phyloP scores from a whole-genome alignment of 2,329 filamentous ascomycete genomes.

The Myotisia sp. region DNA sequence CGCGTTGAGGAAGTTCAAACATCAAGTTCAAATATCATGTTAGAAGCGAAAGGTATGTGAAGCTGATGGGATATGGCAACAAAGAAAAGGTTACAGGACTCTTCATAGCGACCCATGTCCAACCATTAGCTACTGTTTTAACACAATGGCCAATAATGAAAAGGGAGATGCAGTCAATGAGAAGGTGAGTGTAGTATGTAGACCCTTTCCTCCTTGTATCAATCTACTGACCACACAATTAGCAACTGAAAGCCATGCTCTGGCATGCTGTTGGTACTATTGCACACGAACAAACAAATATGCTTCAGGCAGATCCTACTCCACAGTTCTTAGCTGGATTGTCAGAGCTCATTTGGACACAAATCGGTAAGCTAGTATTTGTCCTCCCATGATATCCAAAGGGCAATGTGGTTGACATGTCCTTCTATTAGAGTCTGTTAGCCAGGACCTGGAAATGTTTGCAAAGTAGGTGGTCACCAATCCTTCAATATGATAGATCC shows the following conservation, averaged over 20 bases:
- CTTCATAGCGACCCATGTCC: no score
- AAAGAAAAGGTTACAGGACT: no score
- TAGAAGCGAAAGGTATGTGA: no score
- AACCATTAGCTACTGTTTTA: no score
- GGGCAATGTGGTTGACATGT: neutral
- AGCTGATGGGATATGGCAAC: no score
- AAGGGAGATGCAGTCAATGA: neutral
- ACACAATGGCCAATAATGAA: neutral
- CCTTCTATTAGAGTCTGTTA: conserved; percentile 33
- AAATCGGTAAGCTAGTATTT: conserved; percentile 66
- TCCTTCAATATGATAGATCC: neutral
- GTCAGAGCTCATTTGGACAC: conserved; percentile 75
- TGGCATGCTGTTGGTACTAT: conserved; percentile 78
- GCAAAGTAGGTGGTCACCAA: conserved; percentile 32
- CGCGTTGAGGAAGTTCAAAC: no score
- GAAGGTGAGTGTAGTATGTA: neutral
- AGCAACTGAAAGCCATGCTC: conserved; percentile 72
- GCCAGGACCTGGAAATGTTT: conserved; percentile 51
- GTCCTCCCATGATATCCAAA: neutral
- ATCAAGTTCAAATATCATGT: no score
- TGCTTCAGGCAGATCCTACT: conserved; percentile 67
- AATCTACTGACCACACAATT: neutral
- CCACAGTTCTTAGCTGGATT: conserved; percentile 77
- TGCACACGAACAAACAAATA: conserved; percentile 68
- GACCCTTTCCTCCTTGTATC: neutral